phyloP scores from a whole-genome alignment of 1,284 basidiomycete species.

The Ceratobasidium sp. region DNA sequence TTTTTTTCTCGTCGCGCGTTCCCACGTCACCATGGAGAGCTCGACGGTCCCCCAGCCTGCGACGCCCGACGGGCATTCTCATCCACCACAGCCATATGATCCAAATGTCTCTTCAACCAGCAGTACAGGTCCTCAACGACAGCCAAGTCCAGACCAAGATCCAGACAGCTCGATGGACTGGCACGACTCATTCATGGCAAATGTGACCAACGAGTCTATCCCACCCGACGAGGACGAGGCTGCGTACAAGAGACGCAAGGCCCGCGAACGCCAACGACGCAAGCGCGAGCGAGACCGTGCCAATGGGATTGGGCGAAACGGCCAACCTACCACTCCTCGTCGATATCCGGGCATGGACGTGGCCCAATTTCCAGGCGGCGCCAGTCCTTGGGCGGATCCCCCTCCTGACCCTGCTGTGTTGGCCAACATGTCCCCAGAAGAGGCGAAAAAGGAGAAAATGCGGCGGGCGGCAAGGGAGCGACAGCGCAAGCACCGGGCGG shows the following conservation, averaged over 20 bases:
- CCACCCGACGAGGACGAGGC: slow-evolving; percentile 42
- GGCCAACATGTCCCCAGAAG: slow-evolving; percentile 60
- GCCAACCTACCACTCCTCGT: slow-evolving; percentile 30
- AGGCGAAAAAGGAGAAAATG: slow-evolving; percentile 67
- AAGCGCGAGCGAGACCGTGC: slow-evolving; percentile 77
- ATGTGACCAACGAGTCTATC: slow-evolving; percentile 26
- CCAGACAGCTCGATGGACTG: slow-evolving; percentile 37
- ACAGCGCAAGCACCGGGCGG: slow-evolving; percentile 76
- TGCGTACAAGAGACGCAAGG: slow-evolving; percentile 71
- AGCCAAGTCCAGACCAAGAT: slow-evolving; percentile 4
- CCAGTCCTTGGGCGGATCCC: slow-evolving; percentile 36
- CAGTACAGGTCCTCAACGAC: neutral
- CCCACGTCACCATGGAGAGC: slow-evolving; percentile 33
- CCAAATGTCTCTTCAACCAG: slow-evolving; percentile 30
- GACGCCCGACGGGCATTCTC: slow-evolving; percentile 32
- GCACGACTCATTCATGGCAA: slow-evolving; percentile 34
- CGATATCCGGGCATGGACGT: slow-evolving; percentile 33
- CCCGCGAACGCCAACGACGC: slow-evolving; percentile 76
- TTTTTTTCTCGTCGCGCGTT: slow-evolving; percentile 12
- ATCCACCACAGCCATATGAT: slow-evolving; percentile 28
- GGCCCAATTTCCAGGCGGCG: slow-evolving; percentile 1
- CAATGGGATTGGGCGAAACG: slow-evolving; percentile 30
- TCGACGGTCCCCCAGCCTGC: slow-evolving; percentile 19
- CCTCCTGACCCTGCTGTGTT: slow-evolving; percentile 32
- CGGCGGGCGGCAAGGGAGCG: slow-evolving; percentile 75